Base-by-base conservation (phyloP, 257 asterid species). In the Petunia axillaris region DNA sequence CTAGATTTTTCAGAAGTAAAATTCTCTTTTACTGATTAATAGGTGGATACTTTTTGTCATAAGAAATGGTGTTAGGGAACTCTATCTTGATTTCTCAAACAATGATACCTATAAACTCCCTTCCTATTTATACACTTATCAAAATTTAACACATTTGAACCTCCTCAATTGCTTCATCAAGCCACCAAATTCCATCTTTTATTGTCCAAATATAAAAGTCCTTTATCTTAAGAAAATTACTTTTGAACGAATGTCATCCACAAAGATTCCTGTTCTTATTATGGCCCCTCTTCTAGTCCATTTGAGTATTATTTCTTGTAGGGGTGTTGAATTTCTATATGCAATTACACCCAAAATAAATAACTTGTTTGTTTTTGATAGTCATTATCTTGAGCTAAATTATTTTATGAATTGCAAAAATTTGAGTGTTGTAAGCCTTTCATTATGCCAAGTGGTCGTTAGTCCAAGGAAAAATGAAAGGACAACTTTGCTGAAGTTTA, bases 21-120 rank as follows among this genome's bases (percentile, higher is more conserved):
- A 14, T 1, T 6, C 36, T 25, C 40, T 36, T 73, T 10, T 3
- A 13, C 6, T 6, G 14, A 74, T 74, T 8, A 76, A 81, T 62
- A 52, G 2, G 4, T 81, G 83, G 83, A 48, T 74, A 13, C 16
- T 9, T 1, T 48, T 41, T 25, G 55, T 50, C 2, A 60, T 79
- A 2, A 62, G 48, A 53, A 74, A 62, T 13, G 66, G 58, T 50
- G 16, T 81, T 5, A 62, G 25, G 59, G 73, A 73, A 39, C 83
- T 81, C 54, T 50, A 39, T 13, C 62, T 81, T 55, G 16, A 62
- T 16, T 8, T 75, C 50, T 63, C 77, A 11, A 40, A 16, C 15
- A 36, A 11, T 0, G 35, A 8, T 4, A 66, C 1, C 13, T 81
- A 64, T 46, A 40, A 13, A 64, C 50, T 64, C 46, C 59, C 64